These are phyloP conservation scores for Hylodesmum podocarpum DNA, from an alignment of 306 rosid genomes.

Conservation along the genomic window DNA sequence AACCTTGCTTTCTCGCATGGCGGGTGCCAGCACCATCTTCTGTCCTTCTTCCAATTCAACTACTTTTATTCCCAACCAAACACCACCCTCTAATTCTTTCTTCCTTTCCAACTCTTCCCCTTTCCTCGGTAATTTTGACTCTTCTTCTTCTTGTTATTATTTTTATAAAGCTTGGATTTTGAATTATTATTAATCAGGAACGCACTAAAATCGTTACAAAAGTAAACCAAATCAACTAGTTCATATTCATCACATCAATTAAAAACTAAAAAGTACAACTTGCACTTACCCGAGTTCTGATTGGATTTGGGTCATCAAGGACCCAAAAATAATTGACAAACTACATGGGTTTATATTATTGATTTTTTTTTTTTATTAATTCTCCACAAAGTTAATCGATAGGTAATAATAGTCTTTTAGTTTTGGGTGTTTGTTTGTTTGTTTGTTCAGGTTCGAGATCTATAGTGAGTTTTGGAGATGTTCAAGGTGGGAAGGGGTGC, in stretches of 20 bases:
- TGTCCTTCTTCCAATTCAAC: conserved; percentile 34
- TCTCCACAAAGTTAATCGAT: too few species aligned
- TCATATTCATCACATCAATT: neutral
- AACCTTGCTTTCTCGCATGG: conserved; percentile 31
- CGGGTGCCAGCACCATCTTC: conserved; percentile 45
- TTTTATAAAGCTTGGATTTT: too few species aligned
- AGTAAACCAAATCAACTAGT: neutral
- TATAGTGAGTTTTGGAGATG: conserved; percentile 63
- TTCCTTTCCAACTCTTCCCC: conserved; percentile 56
- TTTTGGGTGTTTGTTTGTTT: neutral
- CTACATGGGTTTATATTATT: neutral
- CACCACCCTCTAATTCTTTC: conserved; percentile 39
- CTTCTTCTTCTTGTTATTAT: neutral
- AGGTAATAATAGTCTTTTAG: neutral
- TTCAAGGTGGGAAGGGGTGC: conserved; percentile 43
- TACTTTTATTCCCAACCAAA: conserved; percentile 49
- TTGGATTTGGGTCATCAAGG: neutral
- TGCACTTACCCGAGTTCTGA: neutral
- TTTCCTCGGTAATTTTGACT: conserved; percentile 54
- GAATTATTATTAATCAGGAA: too few species aligned
- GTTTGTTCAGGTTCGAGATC: conserved; percentile 56
- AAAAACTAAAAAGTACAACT: neutral
- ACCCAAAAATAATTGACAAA: neutral
- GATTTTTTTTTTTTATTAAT: neutral
- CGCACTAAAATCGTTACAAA: too few species aligned